Evolutionary conservation across 1,139 yeast genomes (phyloP).

Genomic region (Kodamaea ohmeri): DNA sequence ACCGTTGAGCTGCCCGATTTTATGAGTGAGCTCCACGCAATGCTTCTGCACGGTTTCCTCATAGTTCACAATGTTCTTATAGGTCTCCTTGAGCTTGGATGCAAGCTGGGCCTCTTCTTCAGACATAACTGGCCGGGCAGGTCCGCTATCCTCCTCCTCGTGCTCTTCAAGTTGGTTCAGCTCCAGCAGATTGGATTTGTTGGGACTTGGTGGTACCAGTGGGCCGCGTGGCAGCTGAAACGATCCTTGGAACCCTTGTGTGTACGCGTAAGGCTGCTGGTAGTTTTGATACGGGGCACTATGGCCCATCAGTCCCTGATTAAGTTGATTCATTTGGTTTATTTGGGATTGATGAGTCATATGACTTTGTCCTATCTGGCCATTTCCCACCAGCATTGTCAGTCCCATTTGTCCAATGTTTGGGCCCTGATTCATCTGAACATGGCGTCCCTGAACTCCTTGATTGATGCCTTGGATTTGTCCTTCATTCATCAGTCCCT

Average conservation of each 20-base stretch:
- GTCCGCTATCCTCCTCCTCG: slow-evolving; percentile 6
- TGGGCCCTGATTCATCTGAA: neutral
- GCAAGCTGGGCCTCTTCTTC: slow-evolving; percentile 73
- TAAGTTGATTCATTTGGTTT: slow-evolving; percentile 15
- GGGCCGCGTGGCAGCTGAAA: slow-evolving; percentile 5
- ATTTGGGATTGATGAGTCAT: slow-evolving; percentile 13
- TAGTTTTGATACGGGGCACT: neutral
- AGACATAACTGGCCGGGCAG: slow-evolving; percentile 36
- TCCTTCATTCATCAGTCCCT: neutral
- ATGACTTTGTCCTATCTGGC: too few relatives aligned
- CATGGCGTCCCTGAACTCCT: neutral
- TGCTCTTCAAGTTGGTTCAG: slow-evolving; percentile 13
- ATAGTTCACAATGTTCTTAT: slow-evolving; percentile 62
- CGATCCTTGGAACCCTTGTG: neutral
- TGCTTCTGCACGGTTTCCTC: slow-evolving; percentile 71
- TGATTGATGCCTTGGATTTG: neutral
- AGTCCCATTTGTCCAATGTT: too few relatives aligned
- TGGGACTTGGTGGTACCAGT: slow-evolving; percentile 5
- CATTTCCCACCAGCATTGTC: too few relatives aligned
- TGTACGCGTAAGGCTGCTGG: neutral
- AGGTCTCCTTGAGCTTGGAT: slow-evolving; percentile 68
- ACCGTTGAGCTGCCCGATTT: slow-evolving; percentile 47
- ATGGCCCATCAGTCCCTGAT: slow-evolving; percentile 14
- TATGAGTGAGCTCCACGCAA: slow-evolving; percentile 53
- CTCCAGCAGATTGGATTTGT: slow-evolving; percentile 5